Evolutionary conservation across 1,139 yeast species (phyloP), one percentile per base, ranked within the genome.

Genomic region (Candida mesenterica): DNA sequence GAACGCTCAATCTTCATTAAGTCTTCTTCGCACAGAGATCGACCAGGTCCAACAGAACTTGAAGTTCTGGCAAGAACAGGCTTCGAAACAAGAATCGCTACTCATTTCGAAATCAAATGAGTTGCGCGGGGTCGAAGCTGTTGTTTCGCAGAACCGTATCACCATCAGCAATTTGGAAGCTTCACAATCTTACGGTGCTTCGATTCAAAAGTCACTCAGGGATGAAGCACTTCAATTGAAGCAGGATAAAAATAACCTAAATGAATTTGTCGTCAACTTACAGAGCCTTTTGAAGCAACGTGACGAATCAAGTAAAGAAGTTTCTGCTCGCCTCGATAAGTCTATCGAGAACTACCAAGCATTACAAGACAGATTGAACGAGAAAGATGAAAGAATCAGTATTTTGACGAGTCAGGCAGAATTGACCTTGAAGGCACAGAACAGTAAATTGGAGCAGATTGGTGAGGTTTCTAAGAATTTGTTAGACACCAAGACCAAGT

Each of bases 251-350:
- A 59, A 72, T 8, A 74, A 79, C 37, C 64, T 87, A 31, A 80
- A 72, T 44, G 73, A 75, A 5, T 66, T 82, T 42, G 70, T 85
- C n/a, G 57, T 75, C 15, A 83, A 75, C 48, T 61, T 85, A 38
- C 90, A 85, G 55, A 48, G 74, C 1, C 58, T 81, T 27, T 77
- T 82, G 37, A 70, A 69, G 37, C 94, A 85, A 52, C 71, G 90
- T 36, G 84, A 82, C 37, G 52, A 64, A 1, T 62, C 77, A 7
- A 68, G 74, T 31, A 57, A 63, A 18, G 82, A 79, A 28, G 55
- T 80, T 2, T 69, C 79, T 15, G 61, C 65, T 20, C 67, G 82
- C 31, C 66, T 82, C 32, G 52, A 66, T 14, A 60, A 65, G 17
- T 80, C 79, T 27, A 62, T 79, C 13, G 74, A 72, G 31, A 60